Evolutionary conservation across 73 alveolate genomes (phyloP).

Genomic region (Paramecium sexaurelia): DNA sequence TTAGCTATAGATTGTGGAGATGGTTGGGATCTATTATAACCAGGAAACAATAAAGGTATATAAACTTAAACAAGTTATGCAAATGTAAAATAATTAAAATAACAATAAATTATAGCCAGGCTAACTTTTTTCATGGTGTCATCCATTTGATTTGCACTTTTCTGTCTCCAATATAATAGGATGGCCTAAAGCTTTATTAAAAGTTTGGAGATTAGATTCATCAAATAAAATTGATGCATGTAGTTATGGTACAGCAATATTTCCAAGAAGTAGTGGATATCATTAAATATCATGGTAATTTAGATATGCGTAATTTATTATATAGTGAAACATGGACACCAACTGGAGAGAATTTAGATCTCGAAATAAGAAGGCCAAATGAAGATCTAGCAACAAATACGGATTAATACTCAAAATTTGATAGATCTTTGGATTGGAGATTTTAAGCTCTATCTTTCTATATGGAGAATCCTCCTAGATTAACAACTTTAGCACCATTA

Average conservation of each 20-base stretch:
- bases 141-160: conserved; percentile 90
- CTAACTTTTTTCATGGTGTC: conserved; percentile 80
- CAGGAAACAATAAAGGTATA: conserved; percentile 66
- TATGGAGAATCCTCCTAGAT: conserved; percentile 60
- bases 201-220: conserved; percentile 89
- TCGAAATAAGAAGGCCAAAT: conserved; percentile 80
- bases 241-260: conserved; percentile 77
- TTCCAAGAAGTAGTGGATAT: conserved; percentile 82
- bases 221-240: conserved; percentile 86
- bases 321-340: conserved; percentile 89
- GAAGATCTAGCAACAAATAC: conserved; percentile 66
- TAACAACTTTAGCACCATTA: conserved; percentile 31
- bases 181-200: conserved; percentile 73
- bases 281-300: conserved; percentile 79
- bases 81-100: conserved; percentile 30
- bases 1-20: conserved; percentile 78
- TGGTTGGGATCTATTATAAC: conserved; percentile 78
- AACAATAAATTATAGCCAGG: not conserved
- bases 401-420: conserved; percentile 21
- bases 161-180: conserved; percentile 77
- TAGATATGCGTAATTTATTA: conserved; percentile 54
- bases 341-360: conserved; percentile 83
- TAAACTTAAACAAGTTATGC: conserved; percentile 89
- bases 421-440: conserved; percentile 57
- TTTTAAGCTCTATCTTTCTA: conserved; percentile 42